Evolutionary conservation across 345 rosid genomes (phyloP).

Genomic region (Populus deltoides): DNA sequence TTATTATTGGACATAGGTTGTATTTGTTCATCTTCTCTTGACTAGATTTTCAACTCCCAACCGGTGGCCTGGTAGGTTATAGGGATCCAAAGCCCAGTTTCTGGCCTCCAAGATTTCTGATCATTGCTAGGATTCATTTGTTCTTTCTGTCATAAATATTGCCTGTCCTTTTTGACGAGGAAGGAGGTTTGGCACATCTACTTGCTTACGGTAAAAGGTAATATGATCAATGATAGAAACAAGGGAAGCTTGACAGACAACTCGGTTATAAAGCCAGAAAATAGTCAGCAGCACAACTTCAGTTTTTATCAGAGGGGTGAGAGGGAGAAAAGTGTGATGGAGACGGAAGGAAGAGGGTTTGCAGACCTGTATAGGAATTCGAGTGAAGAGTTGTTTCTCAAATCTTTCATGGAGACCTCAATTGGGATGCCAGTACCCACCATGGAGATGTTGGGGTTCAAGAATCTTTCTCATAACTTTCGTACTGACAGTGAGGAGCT

Average conservation of each 20-base stretch:
- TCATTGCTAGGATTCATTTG: neutral
- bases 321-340: conserved; percentile 33
- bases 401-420: conserved; percentile 61
- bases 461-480: conserved; percentile 48
- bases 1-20: neutral
- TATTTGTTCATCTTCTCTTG: neutral
- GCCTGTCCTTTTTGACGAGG: neutral
- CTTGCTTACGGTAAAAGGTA: neutral
- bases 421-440: conserved; percentile 48
- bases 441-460: conserved; percentile 61
- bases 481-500: conserved; percentile 72
- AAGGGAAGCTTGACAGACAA: conserved; percentile 14
- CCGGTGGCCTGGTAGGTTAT: no score
- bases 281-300: conserved; percentile 14
- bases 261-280: conserved; percentile 11
- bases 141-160: neutral
- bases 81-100: neutral
- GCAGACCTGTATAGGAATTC: conserved; percentile 52
- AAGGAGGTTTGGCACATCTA: neutral
- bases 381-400: conserved; percentile 64
- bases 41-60: neutral
- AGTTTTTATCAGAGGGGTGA: conserved; percentile 19
- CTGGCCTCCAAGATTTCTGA: neutral
- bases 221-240: conserved; percentile 30
- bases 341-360: conserved; percentile 47